phyloP scores from a whole-genome alignment of 768 basidiomycete species.

The Lentinula sp. region DNA sequence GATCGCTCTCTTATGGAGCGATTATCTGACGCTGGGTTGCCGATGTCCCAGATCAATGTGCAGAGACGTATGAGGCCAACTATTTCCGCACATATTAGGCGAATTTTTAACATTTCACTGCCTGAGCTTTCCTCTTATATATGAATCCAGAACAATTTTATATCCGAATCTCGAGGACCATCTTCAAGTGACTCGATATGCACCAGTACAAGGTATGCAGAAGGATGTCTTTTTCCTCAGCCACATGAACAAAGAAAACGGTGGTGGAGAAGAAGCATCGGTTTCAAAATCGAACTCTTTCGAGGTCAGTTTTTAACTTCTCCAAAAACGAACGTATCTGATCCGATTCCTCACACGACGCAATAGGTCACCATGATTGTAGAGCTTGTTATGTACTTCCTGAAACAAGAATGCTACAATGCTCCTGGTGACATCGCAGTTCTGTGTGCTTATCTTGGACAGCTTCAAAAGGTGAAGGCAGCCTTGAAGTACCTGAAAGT shows the following conservation, averaged over 20 bases:
- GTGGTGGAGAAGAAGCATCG: slow-evolving; percentile 47
- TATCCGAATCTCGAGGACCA: slow-evolving; percentile 61
- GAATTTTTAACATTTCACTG: not conserved
- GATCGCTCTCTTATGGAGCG: slow-evolving; percentile 78
- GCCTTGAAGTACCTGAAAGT: slow-evolving; percentile 35
- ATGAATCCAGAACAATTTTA: slow-evolving; percentile 40
- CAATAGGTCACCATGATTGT: slow-evolving; percentile 36
- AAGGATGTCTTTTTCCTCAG: slow-evolving; percentile 65
- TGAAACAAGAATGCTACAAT: slow-evolving; percentile 38
- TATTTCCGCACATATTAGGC: slow-evolving; percentile 61
- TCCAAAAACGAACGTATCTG: no score
- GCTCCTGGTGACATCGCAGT: slow-evolving; percentile 43
- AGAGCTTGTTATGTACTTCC: slow-evolving; percentile 37
- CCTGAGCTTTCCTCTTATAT: not conserved
- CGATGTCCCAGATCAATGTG: slow-evolving; percentile 66
- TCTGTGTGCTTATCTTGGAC: slow-evolving; percentile 41
- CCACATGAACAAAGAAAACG: slow-evolving; percentile 57
- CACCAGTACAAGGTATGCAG: slow-evolving; percentile 52
- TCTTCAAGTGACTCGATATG: slow-evolving; percentile 41
- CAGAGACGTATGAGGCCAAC: slow-evolving; percentile 72
- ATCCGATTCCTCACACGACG: not conserved
- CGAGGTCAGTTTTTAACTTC: slow-evolving; percentile 40
- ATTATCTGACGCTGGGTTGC: slow-evolving; percentile 45
- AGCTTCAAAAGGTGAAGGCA: slow-evolving; percentile 33
- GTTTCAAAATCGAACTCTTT: slow-evolving; percentile 60